These are phyloP conservation scores for Scortechinia acanthostroma DNA, from an alignment of 2,329 filamentous ascomycete genomes.

Conservation along the genomic window DNA sequence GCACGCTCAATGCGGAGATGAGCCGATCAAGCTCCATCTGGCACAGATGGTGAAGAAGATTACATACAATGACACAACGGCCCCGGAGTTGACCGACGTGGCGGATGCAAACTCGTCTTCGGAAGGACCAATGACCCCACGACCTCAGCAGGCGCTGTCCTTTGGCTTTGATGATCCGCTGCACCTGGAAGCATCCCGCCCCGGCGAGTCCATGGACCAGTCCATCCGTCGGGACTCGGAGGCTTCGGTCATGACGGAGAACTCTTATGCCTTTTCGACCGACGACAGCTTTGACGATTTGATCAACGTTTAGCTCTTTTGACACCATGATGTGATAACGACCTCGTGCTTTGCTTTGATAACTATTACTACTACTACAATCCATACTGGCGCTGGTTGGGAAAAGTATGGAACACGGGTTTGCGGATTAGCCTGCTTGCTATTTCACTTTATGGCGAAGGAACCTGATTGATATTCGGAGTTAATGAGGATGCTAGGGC, in stretches of 20 bases:
- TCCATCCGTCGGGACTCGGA: slow-evolving; percentile 18
- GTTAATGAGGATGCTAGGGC: too few species aligned
- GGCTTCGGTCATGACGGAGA: slow-evolving; percentile 8
- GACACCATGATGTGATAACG: too few species aligned
- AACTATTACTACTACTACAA: too few species aligned
- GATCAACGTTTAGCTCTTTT: slow-evolving; percentile 16
- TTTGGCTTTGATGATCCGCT: slow-evolving; percentile 21
- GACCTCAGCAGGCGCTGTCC: slow-evolving; percentile 10
- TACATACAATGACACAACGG: slow-evolving; percentile 14
- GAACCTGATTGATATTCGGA: too few species aligned
- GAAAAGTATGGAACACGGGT: too few species aligned
- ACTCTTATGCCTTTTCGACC: slow-evolving; percentile 11
- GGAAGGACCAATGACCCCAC: neutral
- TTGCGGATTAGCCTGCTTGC: too few species aligned
- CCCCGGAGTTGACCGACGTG: slow-evolving; percentile 7
- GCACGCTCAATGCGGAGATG: slow-evolving; percentile 25
- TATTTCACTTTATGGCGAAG: too few species aligned
- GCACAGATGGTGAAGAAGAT: slow-evolving; percentile 25
- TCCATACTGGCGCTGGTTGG: too few species aligned
- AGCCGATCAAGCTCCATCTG: slow-evolving; percentile 22
- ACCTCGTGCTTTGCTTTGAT: too few species aligned
- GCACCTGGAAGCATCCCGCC: slow-evolving; percentile 12
- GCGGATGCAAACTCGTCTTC: slow-evolving; percentile 5
- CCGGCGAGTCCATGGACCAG: slow-evolving; percentile 13
- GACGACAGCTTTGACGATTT: slow-evolving; percentile 20